Evolutionary conservation across 2,329 filamentous ascomycete species (phyloP), one percentile per base, ranked within the genome.

Genomic region (Penicillium sp.): DNA sequence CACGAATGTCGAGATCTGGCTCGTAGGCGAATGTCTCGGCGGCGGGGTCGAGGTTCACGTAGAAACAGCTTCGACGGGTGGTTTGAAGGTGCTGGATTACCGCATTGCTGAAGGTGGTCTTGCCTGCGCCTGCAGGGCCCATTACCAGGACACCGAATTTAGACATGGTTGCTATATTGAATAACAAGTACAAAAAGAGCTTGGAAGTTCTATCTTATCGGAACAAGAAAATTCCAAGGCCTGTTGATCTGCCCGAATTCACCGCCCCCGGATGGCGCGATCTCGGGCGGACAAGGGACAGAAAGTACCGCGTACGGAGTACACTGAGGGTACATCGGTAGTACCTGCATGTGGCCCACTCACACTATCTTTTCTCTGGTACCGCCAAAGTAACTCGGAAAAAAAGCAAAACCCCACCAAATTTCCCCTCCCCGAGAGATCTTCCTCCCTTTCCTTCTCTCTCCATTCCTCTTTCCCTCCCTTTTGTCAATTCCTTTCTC

Each of bases 41-140:
- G 49, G 93, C 93, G 6, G 93, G 93, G 69, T 98, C 93, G 63
- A 98, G 88, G 73, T 98, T 98, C 67, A 98, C 85, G 72, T 97
- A 98, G 78, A 94, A 95, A 70, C 87, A 87, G 43, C 89, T 94
- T n/a, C 90, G 87, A 49, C 88, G 87, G 70, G 88, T 90, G 66
- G 89, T 86, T 61, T 88, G 83, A 24, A 97, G 83, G 65, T 97
- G 88, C 53, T 93, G 89, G 67, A 97, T 96, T 61, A 98, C 80
- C 60, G 88, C 82, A 51, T 87, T 85, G 76, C 89, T 96, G 71
- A 98, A 98, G 54, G 93, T 98, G 26, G 90, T 94, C 80, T 95
- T 98, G 73, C 93, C 93, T 21, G 89, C 90, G 59, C 90, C 93
- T 19, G 93, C 91, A 53, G 91, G 93, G 68, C 93, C 93, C 85